Conservation (phyloP, 2,329 filamentous ascomycete genomes). For the Xylaria multiplex region DNA sequence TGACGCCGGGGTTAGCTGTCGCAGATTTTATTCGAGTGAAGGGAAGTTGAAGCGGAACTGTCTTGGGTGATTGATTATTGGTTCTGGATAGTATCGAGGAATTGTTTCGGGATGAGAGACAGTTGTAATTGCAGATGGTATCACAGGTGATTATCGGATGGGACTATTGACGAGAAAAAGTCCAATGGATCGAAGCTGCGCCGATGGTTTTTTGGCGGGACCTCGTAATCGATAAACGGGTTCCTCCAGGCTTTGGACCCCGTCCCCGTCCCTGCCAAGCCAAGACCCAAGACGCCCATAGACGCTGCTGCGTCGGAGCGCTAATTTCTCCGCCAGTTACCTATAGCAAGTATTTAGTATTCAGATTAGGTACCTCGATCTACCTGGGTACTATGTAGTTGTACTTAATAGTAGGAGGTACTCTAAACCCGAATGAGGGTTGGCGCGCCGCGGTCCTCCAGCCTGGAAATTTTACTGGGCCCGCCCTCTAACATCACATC, state of each 20-base stretch:
- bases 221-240: conserved; percentile 41
- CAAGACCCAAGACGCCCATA: not conserved
- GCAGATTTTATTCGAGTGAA: not conserved
- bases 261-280: conserved; percentile 19
- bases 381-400: too few species aligned
- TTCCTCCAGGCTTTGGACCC: not conserved
- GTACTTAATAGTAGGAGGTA: too few species aligned
- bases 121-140: conserved; percentile 2
- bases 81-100: not conserved
- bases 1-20: conserved; percentile 6
- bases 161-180: conserved; percentile 29
- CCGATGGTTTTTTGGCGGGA: conserved; percentile 39
- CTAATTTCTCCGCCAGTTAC: conserved; percentile 38
- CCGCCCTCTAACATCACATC: conserved; percentile 18
- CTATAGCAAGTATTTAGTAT: too few species aligned
- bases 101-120: not conserved
- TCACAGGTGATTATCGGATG: not conserved
- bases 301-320: conserved; percentile 26
- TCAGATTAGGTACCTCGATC: too few species aligned
- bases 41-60: not conserved
- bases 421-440: not conserved
- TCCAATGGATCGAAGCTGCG: conserved; percentile 30
- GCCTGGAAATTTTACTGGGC: conserved; percentile 37
- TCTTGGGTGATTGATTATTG: not conserved
- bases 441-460: conserved; percentile 10